Evolutionary conservation across 257 asterid genomes (phyloP).

Genomic region (Agastache rugosa): DNA sequence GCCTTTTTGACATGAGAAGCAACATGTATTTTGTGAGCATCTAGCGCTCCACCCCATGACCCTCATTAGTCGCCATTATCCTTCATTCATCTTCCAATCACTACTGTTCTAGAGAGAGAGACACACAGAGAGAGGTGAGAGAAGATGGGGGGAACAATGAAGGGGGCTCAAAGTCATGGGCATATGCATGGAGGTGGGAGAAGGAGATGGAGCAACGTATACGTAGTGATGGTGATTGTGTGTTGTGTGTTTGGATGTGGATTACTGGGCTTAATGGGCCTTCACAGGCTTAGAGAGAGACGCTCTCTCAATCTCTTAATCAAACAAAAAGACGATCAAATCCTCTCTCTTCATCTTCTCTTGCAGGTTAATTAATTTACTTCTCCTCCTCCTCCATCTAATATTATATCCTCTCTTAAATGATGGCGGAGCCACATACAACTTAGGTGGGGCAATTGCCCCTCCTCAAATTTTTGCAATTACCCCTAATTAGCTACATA

Average conservation of each 20-base stretch:
- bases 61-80: not conserved
- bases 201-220: slow-evolving; percentile 44
- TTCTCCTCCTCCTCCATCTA: no score
- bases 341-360: slow-evolving; percentile 58
- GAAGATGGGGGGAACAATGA: slow-evolving; percentile 39
- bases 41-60: not conserved
- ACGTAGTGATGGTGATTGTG: slow-evolving; percentile 42
- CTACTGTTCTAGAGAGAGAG: slow-evolving; percentile 26
- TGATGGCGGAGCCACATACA: no score
- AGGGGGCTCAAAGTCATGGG: slow-evolving; percentile 26
- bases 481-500: no score
- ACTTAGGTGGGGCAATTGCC: no score
- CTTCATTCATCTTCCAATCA: not conserved
- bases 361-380: slow-evolving; percentile 53
- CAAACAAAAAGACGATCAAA: slow-evolving; percentile 56
- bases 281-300: slow-evolving; percentile 60
- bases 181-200: slow-evolving; percentile 43
- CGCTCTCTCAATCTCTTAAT: slow-evolving; percentile 52
- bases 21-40: slow-evolving; percentile 37
- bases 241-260: slow-evolving; percentile 60
- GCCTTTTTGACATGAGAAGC: slow-evolving; percentile 50
- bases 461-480: no score
- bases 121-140: slow-evolving; percentile 31
- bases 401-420: no score
- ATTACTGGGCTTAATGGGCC: slow-evolving; percentile 55